A percentile compares a stretch with the other conserved stretches of the same genome.
These are phyloP conservation scores for Populus tomentosa DNA, from an alignment of 441 rosid genomes.

Conservation along the genomic window DNA sequence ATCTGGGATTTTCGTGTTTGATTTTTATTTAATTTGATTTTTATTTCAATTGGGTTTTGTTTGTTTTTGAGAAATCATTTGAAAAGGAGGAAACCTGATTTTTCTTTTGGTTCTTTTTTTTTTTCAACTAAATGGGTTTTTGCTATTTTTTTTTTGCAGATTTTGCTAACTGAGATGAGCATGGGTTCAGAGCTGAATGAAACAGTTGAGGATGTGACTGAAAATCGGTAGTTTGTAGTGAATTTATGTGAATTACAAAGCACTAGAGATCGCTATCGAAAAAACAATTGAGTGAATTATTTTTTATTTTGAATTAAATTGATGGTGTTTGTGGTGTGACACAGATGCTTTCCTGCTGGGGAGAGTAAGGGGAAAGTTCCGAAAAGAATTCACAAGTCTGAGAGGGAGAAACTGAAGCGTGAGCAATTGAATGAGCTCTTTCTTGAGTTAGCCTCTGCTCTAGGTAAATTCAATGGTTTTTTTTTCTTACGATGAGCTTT, in stretches of 20 bases:
- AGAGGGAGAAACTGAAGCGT: conserved; percentile 91
- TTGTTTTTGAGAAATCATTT: not conserved
- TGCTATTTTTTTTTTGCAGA: not conserved
- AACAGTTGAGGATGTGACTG: not conserved
- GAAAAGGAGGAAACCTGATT: not conserved
- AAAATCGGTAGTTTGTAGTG: not conserved
- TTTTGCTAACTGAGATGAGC: not conserved
- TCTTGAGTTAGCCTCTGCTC: conserved; percentile 64
- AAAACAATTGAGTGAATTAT: not conserved
- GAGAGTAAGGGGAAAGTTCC: conserved; percentile 59
- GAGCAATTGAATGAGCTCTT: conserved; percentile 92
- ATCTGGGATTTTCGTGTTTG: not conserved
- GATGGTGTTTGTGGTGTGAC: not conserved
- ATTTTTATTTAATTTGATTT: not conserved
- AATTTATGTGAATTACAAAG: not conserved
- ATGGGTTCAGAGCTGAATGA: not conserved
- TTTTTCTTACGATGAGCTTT: not conserved
- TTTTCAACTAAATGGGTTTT: not conserved
- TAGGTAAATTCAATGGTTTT: conserved; percentile 42
- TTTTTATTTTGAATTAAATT: no score
- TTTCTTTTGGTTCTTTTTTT: not conserved
- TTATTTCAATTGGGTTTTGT: not conserved
- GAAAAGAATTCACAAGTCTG: conserved; percentile 78
- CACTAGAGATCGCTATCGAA: not conserved
- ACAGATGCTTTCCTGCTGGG: conserved; percentile 40